Conservation (phyloP, 2,329 filamentous ascomycete species). For the Aspergillus felis region DNA sequence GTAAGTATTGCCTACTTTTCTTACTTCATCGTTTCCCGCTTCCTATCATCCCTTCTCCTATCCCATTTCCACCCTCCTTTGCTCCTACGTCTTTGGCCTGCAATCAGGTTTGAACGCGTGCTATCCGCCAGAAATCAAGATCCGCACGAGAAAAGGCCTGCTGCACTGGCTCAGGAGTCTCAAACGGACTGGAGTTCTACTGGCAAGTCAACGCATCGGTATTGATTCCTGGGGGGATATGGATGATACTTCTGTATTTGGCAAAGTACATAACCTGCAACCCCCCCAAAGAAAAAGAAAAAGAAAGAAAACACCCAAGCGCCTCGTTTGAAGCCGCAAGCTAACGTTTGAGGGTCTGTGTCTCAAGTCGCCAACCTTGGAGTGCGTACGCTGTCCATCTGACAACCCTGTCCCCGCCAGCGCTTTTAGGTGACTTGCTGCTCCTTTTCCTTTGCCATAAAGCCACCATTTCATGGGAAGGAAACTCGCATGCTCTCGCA, state of each 20-base stretch:
- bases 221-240: background rate
- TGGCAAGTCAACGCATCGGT: background rate
- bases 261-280: conserved; percentile 11
- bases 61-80: background rate
- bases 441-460: conserved; percentile 67
- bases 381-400: conserved; percentile 89
- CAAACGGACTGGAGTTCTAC: background rate
- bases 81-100: background rate
- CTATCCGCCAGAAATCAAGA: background rate
- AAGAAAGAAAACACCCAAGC: background rate
- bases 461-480: conserved; percentile 61
- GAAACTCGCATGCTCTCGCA: conserved; percentile 50
- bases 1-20: conserved; percentile 56
- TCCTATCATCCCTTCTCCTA: background rate
- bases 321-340: conserved; percentile 10
- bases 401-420: conserved; percentile 86
- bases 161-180: conserved; percentile 16
- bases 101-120: background rate
- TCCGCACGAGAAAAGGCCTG: background rate
- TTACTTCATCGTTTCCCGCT: background rate
- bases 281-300: background rate
- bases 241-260: conserved; percentile 6
- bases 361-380: conserved; percentile 77
- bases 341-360: conserved; percentile 25
- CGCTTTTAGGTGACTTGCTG: conserved; percentile 71